Percentiles rank a stretch among this genome's conserved stretches.
These are phyloP conservation scores for Penicillium fimorum DNA, from an alignment of 495 filamentous ascomycete genomes.

Conservation along the genomic window DNA sequence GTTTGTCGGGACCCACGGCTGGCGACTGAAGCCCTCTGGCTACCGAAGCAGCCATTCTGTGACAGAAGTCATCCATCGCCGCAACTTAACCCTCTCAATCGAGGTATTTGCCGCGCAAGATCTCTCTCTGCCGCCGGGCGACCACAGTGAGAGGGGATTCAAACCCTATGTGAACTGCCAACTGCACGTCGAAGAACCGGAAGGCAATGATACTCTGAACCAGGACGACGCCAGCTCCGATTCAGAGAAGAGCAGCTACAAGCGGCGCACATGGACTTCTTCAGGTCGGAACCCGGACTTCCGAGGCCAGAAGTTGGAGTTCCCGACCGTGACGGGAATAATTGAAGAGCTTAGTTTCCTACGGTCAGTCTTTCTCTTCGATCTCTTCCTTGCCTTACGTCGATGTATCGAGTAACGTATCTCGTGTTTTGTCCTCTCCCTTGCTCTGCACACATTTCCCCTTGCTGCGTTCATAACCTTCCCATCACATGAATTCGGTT, in stretches of 20 bases:
- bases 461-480: neutral
- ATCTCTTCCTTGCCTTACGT: slow-evolving; percentile 5
- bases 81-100: slow-evolving; percentile 45
- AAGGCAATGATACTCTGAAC: slow-evolving; percentile 18
- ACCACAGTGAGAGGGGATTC: slow-evolving; percentile 59
- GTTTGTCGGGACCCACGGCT: slow-evolving; percentile 79
- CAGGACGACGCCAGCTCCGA: slow-evolving; percentile 42
- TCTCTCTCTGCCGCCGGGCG: slow-evolving; percentile 47
- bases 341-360: slow-evolving; percentile 80
- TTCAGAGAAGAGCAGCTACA: slow-evolving; percentile 61
- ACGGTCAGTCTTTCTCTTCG: slow-evolving; percentile 48
- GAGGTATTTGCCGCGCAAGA: slow-evolving; percentile 54
- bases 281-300: slow-evolving; percentile 71
- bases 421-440: slow-evolving; percentile 10
- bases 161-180: slow-evolving; percentile 79
- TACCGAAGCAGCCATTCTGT: slow-evolving; percentile 48
- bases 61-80: slow-evolving; percentile 23
- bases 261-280: slow-evolving; percentile 60
- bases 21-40: slow-evolving; percentile 77
- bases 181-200: slow-evolving; percentile 69
- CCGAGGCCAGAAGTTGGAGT: slow-evolving; percentile 58
- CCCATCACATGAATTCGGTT: neutral
- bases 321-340: slow-evolving; percentile 61
- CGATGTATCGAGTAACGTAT: neutral
- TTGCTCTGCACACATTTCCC: neutral